Evolutionary conservation across 1,139 yeast species (phyloP), one percentile per base, ranked within the genome.

Genomic region (Hyphopichia wangnamkhiaoensis): DNA sequence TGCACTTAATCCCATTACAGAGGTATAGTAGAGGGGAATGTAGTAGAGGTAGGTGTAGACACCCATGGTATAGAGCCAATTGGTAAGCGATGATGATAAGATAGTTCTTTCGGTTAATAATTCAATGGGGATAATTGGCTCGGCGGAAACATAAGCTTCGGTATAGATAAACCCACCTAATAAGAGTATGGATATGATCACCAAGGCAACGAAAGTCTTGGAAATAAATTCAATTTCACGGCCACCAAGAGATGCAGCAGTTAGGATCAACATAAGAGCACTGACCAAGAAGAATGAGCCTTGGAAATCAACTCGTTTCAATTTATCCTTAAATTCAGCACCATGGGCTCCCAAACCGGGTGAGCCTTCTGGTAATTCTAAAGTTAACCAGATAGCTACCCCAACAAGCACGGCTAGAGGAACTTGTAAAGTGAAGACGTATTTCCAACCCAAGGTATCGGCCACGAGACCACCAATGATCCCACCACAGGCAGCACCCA

Each of bases 361-460:
- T 4, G 78, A 66, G 0, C 76, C 80, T 31, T 53, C 61, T 1
- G 82, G 82, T 34, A 76, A 61, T 15, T 68, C 57, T 45, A 76
- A 67, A 50, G 53, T 65, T 13, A 54, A 38, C 47, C 58, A 63
- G 16, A 71, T 59, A 2, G 70, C 65, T 1, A 67, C 16, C 1
- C 76, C 74, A 13, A 85, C 82, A 4, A 63, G 14, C 3, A 77
- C 34, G 3, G 88, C 81, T 26, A 87, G 61, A 0, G 97, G 96
- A 5, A 75, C 72, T 50, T 77, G 82, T 21, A 74, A 47, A 18
- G 71, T 56, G 48, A 77, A 77, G 1, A 76, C 79, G 54, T 74
- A 75, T 54, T 89, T 75, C 97, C 97, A 90, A 25, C 95, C 95
- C 47, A 80, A 71, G n/a, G 61, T 54, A 42, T 82, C 87, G 17